Evolutionary conservation across 352 stramenopile species (phyloP).

Genomic region (Phytophthora macrochlamydospora): DNA sequence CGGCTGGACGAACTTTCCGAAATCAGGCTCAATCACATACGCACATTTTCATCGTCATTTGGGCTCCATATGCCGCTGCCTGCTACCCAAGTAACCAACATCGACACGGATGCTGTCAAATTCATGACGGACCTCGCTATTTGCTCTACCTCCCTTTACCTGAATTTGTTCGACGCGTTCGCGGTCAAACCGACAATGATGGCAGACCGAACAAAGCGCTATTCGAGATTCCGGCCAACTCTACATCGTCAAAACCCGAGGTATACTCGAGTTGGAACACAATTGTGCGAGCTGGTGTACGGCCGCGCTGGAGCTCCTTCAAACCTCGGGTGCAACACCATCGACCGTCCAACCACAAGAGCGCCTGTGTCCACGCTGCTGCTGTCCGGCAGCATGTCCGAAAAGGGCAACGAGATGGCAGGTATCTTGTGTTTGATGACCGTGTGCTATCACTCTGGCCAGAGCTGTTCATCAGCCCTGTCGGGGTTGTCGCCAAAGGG

Average conservation of each 20-base stretch:
- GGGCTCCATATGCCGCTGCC: too few species aligned
- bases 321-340: not conserved
- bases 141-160: not conserved
- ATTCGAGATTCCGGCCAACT: not conserved
- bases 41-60: too few species aligned
- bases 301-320: not conserved
- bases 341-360: not conserved
- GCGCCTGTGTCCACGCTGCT: not conserved
- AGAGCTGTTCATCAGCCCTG: slow-evolving; percentile 3
- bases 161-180: not conserved
- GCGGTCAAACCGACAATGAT: not conserved
- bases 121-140: not conserved
- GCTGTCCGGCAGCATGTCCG: not conserved
- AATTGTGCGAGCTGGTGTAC: not conserved
- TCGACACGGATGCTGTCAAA: not conserved
- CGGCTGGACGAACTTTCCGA: too few species aligned
- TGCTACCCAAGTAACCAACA: not conserved
- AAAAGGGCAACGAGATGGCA: not conserved
- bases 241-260: not conserved
- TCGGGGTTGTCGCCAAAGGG: slow-evolving; percentile 3
- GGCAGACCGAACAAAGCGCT: not conserved
- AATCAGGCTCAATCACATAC: too few species aligned
- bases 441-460: not conserved
- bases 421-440: not conserved
- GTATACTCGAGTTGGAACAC: not conserved